Evolutionary conservation across 257 asterid genomes (phyloP), one percentile per base, ranked within the genome.

Genomic region (Rhazya stricta): DNA sequence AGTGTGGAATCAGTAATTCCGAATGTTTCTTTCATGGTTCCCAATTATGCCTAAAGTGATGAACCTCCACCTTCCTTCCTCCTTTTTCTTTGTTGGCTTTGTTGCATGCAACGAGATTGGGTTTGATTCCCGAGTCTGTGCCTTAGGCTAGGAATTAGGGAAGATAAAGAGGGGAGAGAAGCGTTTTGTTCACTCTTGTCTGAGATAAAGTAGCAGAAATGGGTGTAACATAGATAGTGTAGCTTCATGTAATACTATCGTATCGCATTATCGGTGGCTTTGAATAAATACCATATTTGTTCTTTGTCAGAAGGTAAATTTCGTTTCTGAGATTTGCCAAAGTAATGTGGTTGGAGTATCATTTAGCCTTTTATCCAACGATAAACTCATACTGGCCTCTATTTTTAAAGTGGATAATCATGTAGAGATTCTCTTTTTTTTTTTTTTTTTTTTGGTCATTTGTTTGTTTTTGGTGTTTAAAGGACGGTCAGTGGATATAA

Each of bases 191-290:
- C 74, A 80, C 79, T 77, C 76, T 34, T 86, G 89, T 89, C 89
- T 78, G 87, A 82, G 72, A 74, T 74, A 67, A 48, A 80, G 89
- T 75, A 86, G 91, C 94, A 91, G 23, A 85, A 82, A 83, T 85
- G 77, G 74, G 81, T 50, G 69, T 61, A 4, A 50, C 13, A n/a
- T 30, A 11, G 18, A 9, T 18, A 3, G n/a, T 0, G 7, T 25
- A 62, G 51, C 30, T 29, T 48, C 42, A 34, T 73, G 27, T 43
- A 11, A 45, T 45, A n/a, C n/a, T n/a, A 69, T 30, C 51, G 45
- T 45, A 69, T 69, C 65, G 25, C 43, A 32, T 32, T 30, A 32
- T 62, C 69, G 34, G 27, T 63, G 69, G 69, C 23, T 34, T 34
- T 63, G 23, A 63, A 18, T 45, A 34, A 32, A 63, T 30, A 18